A percentile compares a stretch with the other conserved stretches of the same genome.
Conservation (phyloP, 306 rosid species). For the Datisca glomerata region DNA sequence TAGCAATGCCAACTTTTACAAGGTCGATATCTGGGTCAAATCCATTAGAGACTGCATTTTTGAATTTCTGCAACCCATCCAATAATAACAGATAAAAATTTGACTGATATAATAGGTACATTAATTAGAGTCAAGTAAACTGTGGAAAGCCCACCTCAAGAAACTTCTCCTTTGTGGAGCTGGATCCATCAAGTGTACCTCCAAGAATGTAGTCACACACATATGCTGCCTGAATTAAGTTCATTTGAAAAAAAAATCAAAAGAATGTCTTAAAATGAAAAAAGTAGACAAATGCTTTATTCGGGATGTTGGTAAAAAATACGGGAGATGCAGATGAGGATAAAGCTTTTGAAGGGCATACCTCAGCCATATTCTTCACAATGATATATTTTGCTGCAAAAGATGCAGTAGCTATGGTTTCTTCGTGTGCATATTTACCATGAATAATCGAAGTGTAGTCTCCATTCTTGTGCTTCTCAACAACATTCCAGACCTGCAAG, state of each 20-base stretch:
- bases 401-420: constrained; percentile 92
- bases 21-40: constrained; percentile 81
- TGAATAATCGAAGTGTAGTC: constrained; percentile 87
- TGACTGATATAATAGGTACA: constrained; percentile 6
- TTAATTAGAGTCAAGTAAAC: constrained; percentile 1
- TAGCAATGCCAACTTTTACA: constrained; percentile 66
- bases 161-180: constrained; percentile 79
- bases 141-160: constrained; percentile 37
- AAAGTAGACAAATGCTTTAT: not conserved
- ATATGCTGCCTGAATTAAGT: constrained; percentile 57
- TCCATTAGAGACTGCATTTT: constrained; percentile 66
- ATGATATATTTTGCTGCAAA: constrained; percentile 82
- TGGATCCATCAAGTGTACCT: constrained; percentile 78
- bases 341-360: constrained; percentile 14
- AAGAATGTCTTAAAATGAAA: too few relatives aligned
- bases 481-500: constrained; percentile 78
- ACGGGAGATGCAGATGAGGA: constrained; percentile 7
- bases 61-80: constrained; percentile 60
- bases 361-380: constrained; percentile 89
- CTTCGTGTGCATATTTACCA: constrained; percentile 91
- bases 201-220: constrained; percentile 90
- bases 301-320: not conserved
- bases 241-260: too few relatives aligned
- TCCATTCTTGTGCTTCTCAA: constrained; percentile 90
- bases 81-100: constrained; percentile 2